phyloP scores from a whole-genome alignment of 2,329 filamentous ascomycete species.

The Penicillium sp. region DNA sequence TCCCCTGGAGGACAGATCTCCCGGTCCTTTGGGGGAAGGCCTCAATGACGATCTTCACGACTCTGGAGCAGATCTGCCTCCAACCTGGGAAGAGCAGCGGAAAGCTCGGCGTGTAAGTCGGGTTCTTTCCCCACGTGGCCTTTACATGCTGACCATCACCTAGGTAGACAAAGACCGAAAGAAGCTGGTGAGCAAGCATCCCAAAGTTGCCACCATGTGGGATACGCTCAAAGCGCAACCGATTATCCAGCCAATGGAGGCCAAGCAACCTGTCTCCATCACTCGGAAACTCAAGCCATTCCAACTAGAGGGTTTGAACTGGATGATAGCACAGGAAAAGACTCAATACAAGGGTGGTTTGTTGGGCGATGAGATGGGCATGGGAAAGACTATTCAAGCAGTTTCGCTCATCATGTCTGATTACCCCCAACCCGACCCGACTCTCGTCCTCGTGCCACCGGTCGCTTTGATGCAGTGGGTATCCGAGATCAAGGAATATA shows the following conservation, averaged over 20 bases:
- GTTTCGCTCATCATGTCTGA: slow-evolving; percentile 98
- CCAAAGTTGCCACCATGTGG: slow-evolving; percentile 84
- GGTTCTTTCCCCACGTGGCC: not conserved
- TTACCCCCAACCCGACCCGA: slow-evolving; percentile 78
- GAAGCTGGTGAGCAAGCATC: slow-evolving; percentile 73
- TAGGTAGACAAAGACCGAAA: slow-evolving; percentile 55
- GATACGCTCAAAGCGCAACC: slow-evolving; percentile 67
- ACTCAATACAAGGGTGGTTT: slow-evolving; percentile 83
- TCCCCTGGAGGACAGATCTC: slow-evolving; percentile 12
- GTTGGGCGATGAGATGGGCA: slow-evolving; percentile 96
- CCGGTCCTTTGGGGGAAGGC: not conserved
- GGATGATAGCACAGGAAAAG: slow-evolving; percentile 91
- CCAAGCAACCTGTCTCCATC: slow-evolving; percentile 73
- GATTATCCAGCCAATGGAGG: slow-evolving; percentile 62
- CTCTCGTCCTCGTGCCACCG: slow-evolving; percentile 85
- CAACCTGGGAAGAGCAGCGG: slow-evolving; percentile 18
- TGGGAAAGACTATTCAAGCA: slow-evolving; percentile 97
- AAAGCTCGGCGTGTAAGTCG: slow-evolving; percentile 24
- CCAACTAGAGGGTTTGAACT: slow-evolving; percentile 87
- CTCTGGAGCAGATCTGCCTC: slow-evolving; percentile 10
- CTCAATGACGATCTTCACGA: not conserved
- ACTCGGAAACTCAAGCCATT: slow-evolving; percentile 85
- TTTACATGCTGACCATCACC: not conserved
- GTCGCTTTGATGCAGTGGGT: slow-evolving; percentile 97
- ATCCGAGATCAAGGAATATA: slow-evolving; percentile 74